phyloP scores from a whole-genome alignment of 495 filamentous ascomycete species.

The Aspergillus panamensis region DNA sequence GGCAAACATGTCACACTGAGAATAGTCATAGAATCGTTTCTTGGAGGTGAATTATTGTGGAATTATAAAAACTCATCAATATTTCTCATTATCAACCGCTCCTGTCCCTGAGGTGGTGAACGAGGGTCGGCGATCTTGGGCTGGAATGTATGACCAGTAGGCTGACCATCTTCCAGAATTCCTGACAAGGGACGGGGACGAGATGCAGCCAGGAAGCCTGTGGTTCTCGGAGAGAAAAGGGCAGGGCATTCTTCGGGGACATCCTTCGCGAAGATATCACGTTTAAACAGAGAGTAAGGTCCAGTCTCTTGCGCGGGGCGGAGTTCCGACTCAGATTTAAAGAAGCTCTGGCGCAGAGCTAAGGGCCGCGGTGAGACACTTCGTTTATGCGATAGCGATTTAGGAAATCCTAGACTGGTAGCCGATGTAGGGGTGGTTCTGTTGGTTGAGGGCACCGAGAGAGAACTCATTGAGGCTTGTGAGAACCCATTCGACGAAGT shows the following conservation, averaged over 20 bases:
- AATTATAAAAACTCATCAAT: slow-evolving; percentile 52
- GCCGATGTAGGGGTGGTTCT: slow-evolving; percentile 31
- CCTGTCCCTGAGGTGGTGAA: slow-evolving; percentile 45
- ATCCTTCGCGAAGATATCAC: slow-evolving; percentile 39
- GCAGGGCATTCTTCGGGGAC: slow-evolving; percentile 32
- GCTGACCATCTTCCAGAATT: slow-evolving; percentile 32
- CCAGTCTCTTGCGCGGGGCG: slow-evolving; percentile 8
- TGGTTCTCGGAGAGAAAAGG: slow-evolving; percentile 50
- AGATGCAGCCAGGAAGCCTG: slow-evolving; percentile 43
- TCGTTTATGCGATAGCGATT: slow-evolving; percentile 35
- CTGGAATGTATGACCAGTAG: slow-evolving; percentile 29
- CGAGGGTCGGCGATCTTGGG: slow-evolving; percentile 42
- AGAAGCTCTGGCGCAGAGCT: slow-evolving; percentile 43
- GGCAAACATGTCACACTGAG: slow-evolving; percentile 20
- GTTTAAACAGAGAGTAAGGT: slow-evolving; percentile 31
- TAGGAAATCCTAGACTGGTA: slow-evolving; percentile 26
- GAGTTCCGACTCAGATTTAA: slow-evolving; percentile 26
- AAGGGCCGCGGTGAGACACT: slow-evolving; percentile 42
- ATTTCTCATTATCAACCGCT: slow-evolving; percentile 50
- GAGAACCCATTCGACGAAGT: slow-evolving; percentile 24
- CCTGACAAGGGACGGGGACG: slow-evolving; percentile 31
- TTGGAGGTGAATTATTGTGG: slow-evolving; percentile 6
- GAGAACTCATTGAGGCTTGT: slow-evolving; percentile 28
- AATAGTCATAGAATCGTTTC: slow-evolving; percentile 39
- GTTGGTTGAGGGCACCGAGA: slow-evolving; percentile 30